These are phyloP conservation scores for Fusarium ambrosium DNA, from an alignment of 2,329 filamentous ascomycete species.

Conservation along the genomic window DNA sequence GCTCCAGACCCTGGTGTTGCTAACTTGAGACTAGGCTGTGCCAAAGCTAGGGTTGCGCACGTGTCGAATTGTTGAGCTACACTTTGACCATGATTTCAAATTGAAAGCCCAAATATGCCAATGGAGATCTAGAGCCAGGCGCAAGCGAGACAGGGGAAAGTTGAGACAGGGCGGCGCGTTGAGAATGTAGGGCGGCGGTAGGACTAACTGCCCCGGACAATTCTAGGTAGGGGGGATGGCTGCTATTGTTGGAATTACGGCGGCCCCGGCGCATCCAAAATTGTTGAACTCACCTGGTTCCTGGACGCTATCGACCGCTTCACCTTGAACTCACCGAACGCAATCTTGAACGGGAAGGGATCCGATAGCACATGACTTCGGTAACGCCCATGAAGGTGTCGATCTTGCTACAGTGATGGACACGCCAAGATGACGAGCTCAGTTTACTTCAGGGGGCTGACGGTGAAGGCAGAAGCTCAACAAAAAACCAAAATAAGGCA, in stretches of 20 bases:
- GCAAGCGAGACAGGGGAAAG: constrained; percentile 13
- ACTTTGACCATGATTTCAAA: constrained; percentile 10
- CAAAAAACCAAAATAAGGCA: constrained; percentile 22
- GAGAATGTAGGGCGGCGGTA: background rate
- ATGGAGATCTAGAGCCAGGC: constrained; percentile 19
- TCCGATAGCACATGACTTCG: background rate
- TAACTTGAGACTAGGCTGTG: constrained; percentile 16
- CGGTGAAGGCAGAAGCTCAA: constrained; percentile 25
- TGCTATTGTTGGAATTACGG: constrained; percentile 43
- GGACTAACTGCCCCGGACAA: background rate
- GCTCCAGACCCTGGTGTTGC: constrained; percentile 2
- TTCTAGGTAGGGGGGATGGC: constrained; percentile 3
- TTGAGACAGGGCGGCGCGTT: constrained; percentile 16
- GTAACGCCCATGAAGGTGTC: background rate
- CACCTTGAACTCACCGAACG: constrained; percentile 40
- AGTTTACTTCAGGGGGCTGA: constrained; percentile 21
- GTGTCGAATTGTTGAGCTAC: constrained; percentile 37
- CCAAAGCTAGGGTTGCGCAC: constrained; percentile 28
- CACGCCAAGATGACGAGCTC: constrained; percentile 12
- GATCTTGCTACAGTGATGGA: constrained; percentile 5
- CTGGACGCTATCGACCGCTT: constrained; percentile 17
- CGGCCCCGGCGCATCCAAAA: constrained; percentile 21
- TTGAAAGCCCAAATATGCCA: constrained; percentile 11
- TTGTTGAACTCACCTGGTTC: constrained; percentile 39
- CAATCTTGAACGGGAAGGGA: constrained; percentile 17